These are phyloP conservation scores for Capronia epimyces DNA, from an alignment of 2,329 filamentous ascomycete species.

Conservation along the genomic window DNA sequence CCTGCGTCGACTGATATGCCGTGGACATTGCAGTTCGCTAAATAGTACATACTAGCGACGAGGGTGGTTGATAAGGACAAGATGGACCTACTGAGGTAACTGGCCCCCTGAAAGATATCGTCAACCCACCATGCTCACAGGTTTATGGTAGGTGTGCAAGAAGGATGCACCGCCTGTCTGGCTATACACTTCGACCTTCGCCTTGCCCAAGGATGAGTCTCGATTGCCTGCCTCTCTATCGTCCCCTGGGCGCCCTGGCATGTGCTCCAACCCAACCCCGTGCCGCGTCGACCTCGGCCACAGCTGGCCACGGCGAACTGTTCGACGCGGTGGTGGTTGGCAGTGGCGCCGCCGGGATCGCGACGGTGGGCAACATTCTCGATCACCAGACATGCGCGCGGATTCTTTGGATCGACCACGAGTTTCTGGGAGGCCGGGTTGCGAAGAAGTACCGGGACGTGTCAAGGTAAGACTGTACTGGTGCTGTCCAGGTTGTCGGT, in stretches of 20 bases:
- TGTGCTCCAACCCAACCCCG: not conserved
- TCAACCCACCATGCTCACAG: not conserved
- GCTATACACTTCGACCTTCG: not conserved
- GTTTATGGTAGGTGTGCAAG: not conserved
- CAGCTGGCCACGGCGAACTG: not conserved
- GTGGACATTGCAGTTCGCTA: not conserved
- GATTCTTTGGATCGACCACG: slow-evolving; percentile 56
- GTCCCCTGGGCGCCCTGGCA: not conserved
- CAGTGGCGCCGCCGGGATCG: slow-evolving; percentile 55
- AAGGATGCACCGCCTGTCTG: not conserved
- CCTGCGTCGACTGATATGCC: not conserved
- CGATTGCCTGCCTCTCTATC: no score
- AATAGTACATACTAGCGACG: no score
- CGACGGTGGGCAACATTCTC: slow-evolving; percentile 57
- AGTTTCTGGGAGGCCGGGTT: slow-evolving; percentile 51
- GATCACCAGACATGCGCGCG: slow-evolving; percentile 47
- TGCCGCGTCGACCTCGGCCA: no score
- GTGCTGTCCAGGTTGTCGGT: not conserved
- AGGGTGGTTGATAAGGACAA: not conserved
- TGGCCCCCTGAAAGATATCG: not conserved
- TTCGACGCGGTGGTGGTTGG: slow-evolving; percentile 53
- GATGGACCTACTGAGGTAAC: not conserved
- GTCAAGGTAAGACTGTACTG: slow-evolving; percentile 40
- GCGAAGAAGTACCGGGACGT: slow-evolving; percentile 56
- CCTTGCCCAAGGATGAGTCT: not conserved